A percentile compares a stretch with the other conserved stretches of the same genome.
These are phyloP conservation scores for Blastocystis sp. DNA, from an alignment of 352 stramenopile genomes.

Conservation along the genomic window DNA sequence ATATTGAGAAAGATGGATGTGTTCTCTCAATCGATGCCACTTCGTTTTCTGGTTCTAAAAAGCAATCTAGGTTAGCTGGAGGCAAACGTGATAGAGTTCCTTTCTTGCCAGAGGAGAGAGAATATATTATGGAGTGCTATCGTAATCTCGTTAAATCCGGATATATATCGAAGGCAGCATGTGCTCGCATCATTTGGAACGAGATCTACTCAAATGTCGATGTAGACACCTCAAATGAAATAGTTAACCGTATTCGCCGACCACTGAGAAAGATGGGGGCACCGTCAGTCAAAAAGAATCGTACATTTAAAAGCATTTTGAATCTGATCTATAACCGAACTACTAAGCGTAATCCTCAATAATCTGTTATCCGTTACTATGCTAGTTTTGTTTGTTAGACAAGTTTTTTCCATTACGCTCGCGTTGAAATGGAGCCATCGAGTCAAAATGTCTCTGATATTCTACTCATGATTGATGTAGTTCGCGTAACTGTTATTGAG, in stretches of 20 bases:
- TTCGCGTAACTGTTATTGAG: background rate
- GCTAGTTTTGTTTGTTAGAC: background rate
- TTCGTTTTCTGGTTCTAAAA: background rate
- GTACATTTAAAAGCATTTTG: background rate
- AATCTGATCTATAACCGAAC: background rate
- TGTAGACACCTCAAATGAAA: background rate
- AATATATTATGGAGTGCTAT: background rate
- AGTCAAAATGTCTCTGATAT: background rate
- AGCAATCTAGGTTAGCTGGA: background rate
- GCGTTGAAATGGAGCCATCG: background rate
- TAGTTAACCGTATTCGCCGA: background rate
- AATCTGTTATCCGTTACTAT: background rate
- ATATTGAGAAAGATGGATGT: background rate
- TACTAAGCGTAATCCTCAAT: background rate
- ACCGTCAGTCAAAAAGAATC: background rate
- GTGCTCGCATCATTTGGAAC: background rate
- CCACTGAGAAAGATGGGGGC: background rate
- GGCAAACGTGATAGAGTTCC: background rate
- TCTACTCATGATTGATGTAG: constrained; percentile 17
- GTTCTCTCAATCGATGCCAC: background rate
- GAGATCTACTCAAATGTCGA: background rate
- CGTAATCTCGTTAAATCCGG: background rate
- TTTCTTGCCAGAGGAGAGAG: background rate
- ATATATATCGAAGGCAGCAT: background rate
- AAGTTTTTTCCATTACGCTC: too few relatives aligned